A percentile compares a stretch with the other conserved stretches of the same genome.
phyloP scores from a whole-genome alignment of 768 basidiomycete species.

The Podaxis mareebaensis region DNA sequence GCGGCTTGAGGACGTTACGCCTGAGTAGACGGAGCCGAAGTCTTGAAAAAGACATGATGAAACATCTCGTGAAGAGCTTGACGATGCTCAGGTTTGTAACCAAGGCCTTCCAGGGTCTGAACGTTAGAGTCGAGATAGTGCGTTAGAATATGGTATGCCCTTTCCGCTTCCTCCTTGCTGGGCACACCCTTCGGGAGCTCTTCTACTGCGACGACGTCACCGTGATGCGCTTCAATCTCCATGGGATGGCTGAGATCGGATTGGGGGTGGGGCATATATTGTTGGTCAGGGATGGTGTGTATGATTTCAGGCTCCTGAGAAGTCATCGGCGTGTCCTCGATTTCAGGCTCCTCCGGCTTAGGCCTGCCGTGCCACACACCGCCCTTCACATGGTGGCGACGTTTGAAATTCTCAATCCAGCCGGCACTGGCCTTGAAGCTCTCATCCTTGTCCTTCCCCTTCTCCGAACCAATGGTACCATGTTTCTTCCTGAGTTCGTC shows the following conservation, averaged over 20 bases:
- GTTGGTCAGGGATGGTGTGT: constrained; percentile 8
- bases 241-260: constrained; percentile 4
- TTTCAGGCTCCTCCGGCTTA: constrained; percentile 10
- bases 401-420: constrained; percentile 93
- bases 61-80: constrained; percentile 14
- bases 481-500: constrained; percentile 32
- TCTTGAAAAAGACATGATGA: constrained; percentile 13
- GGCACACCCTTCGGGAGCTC: constrained; percentile 14
- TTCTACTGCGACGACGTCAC: constrained; percentile 5
- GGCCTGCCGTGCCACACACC: constrained; percentile 46
- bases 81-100: constrained; percentile 15
- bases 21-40: constrained; percentile 1
- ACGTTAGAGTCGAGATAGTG: constrained; percentile 16
- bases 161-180: constrained; percentile 13
- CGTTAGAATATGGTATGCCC: constrained; percentile 12
- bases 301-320: constrained; percentile 15
- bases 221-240: constrained; percentile 8
- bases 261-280: constrained; percentile 14
- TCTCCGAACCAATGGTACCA: constrained; percentile 40
- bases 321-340: constrained; percentile 14
- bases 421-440: constrained; percentile 91
- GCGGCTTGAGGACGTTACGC: neutral
- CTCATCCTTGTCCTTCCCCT: constrained; percentile 40
- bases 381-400: constrained; percentile 71
- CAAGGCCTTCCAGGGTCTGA: constrained; percentile 5